Evolutionary conservation across 2,329 filamentous ascomycete genomes (phyloP), one percentile per base, ranked within the genome.

Genomic region (Alternaria ethzedia): DNA sequence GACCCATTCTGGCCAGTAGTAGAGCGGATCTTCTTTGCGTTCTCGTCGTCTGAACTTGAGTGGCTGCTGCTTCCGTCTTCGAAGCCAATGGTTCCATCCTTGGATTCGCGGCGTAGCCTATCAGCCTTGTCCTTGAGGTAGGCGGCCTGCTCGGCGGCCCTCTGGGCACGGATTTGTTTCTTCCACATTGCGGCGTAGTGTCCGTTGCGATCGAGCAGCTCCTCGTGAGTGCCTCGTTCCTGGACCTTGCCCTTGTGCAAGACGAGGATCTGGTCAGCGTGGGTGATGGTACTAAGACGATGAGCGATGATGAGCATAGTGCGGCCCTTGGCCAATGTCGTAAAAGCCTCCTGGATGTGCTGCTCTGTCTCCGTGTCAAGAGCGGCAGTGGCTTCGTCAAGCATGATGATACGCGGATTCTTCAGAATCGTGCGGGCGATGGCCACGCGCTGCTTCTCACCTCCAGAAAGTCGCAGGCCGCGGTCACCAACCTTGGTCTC

Each of bases 261-360:
- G 6, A 87, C 85, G 8, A 87, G 79, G 54, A 87, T 87, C 65
- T 87, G 85, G 60, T 87, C 85, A 44, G 85, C 86, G 69, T 83
- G 82, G 25, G 83, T 85, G 65, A 87, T 86, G 15, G 86, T 87
- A 62, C 84, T 86, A 25, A 87, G 80, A 44, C 85, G 82, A 83
- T 89, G 93, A 83, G 96, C 96, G 82, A 99, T 98, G 55, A 98
- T 94, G 64, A 99, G 88, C 83, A 97, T 90, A 1, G 96, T 99
- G 50, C 96, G 91, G 54, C 94, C 94, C 70, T 91, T 86, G 15
- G 93, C 92, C 50, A 98, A 88, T 13, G 88, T 93, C 61, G 90
- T 90, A 30, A 99, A 87, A 36, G 94, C 94, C 63, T 91, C 88
- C 80, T 97, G 94, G 63, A 97, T 97, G 76, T 96, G 91, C 78